phyloP scores from a whole-genome alignment of 352 stramenopile genomes.

The Globisporangium nunn region DNA sequence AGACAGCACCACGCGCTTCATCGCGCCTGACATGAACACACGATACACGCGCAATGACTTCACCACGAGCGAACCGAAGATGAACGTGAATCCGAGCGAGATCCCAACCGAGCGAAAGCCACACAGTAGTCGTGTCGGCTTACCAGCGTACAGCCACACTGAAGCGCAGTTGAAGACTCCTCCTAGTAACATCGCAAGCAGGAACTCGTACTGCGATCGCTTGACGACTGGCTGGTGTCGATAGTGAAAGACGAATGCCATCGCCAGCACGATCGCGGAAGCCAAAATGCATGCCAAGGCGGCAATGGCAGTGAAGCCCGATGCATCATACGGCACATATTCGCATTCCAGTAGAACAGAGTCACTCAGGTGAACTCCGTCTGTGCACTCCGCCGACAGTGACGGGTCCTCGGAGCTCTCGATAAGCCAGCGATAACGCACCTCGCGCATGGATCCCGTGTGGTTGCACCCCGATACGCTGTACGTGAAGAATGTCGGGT shows the following conservation, averaged over 20 bases:
- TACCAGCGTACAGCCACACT: constrained; percentile 30
- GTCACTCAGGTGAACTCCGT: constrained; percentile 14
- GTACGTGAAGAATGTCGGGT: constrained; percentile 38
- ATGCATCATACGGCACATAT: constrained; percentile 24
- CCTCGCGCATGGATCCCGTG: constrained; percentile 13
- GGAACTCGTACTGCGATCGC: constrained; percentile 59
- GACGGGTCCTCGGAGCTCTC: constrained; percentile 10
- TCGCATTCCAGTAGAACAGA: constrained; percentile 33
- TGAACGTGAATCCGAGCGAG: constrained; percentile 37
- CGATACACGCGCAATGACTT: constrained; percentile 54
- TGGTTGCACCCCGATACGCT: constrained; percentile 24
- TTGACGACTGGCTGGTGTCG: constrained; percentile 47
- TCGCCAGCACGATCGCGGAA: constrained; percentile 15
- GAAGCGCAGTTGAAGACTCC: constrained; percentile 38
- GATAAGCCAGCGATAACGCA: constrained; percentile 34
- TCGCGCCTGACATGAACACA: constrained; percentile 27
- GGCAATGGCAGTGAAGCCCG: constrained; percentile 15
- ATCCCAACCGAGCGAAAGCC: constrained; percentile 19
- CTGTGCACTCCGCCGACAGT: constrained; percentile 29
- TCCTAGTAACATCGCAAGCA: constrained; percentile 43
- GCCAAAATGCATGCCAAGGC: constrained; percentile 1
- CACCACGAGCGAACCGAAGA: constrained; percentile 39
- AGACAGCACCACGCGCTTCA: constrained; percentile 40
- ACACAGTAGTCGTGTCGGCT: constrained; percentile 29
- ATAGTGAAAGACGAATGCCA: constrained; percentile 26